Percentiles rank a stretch among this genome's conserved stretches.
phyloP scores from a whole-genome alignment of 371 early-diverging fungal species.

The Mucor saturninus region DNA sequence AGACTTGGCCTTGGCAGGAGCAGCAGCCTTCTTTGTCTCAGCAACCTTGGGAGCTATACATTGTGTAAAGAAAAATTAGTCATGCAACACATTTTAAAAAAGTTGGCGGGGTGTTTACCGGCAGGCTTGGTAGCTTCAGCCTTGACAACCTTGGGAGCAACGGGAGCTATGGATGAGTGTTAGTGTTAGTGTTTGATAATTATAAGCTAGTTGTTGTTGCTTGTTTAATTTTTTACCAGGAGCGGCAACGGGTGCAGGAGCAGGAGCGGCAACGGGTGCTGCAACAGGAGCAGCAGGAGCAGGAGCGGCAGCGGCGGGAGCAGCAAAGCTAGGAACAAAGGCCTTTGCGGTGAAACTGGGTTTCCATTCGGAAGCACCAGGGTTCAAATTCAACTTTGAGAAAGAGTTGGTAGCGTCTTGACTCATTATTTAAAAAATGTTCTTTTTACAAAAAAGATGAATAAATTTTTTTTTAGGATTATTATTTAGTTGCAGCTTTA shows the following conservation, averaged over 20 bases:
- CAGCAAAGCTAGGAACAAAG: constrained; percentile 39
- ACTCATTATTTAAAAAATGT: constrained; percentile 19
- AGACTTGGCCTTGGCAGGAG: constrained; percentile 8
- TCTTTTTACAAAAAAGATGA: not conserved
- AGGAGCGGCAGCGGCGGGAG: constrained; percentile 26
- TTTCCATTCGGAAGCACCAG: constrained; percentile 44
- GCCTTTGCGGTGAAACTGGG: constrained; percentile 39
- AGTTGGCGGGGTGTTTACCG: not conserved
- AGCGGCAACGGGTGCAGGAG: constrained; percentile 12
- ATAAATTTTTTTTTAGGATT: not conserved
- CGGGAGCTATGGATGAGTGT: not conserved
- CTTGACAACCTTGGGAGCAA: constrained; percentile 39
- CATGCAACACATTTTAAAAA: not conserved
- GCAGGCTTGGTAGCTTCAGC: constrained; percentile 36
- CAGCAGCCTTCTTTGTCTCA: constrained; percentile 12
- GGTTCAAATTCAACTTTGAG: constrained; percentile 40
- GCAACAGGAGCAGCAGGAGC: constrained; percentile 16
- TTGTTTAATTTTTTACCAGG: constrained; percentile 3
- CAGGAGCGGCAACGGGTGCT: constrained; percentile 5
- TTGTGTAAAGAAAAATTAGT: not conserved
- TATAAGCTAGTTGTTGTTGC: not conserved
- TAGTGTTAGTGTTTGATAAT: not conserved
- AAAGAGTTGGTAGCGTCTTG: constrained; percentile 25
- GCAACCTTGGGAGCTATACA: constrained; percentile 17
- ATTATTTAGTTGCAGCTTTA: not conserved